Base-by-base conservation (phyloP, 2,329 filamentous ascomycete species). In the Clarireedia monteithiana region DNA sequence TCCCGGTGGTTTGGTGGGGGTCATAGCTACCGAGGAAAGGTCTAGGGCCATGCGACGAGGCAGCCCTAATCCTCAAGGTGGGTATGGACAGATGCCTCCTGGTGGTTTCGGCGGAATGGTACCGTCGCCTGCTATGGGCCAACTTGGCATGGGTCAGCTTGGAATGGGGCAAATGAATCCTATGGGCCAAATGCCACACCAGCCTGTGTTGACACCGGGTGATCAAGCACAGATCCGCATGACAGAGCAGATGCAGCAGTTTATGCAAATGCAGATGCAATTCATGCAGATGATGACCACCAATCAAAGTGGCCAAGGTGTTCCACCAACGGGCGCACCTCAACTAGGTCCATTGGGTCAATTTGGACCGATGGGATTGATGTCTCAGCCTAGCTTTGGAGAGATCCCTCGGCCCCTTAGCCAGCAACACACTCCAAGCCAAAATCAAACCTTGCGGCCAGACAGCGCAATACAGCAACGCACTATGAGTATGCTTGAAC, bases 211-310 rank as follows among this genome's bases (percentile, higher is more conserved):
- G 38, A 80, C 79, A 15, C 75, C 83, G 2, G 81, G 80, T 23
- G 86, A 90, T 59, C 86, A 88, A 68, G 84, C 85, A 27, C 88
- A 92, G 64, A 78, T 91, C 44, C 85, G 91, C 63, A 86, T 94
- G 78, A 86, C 82, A 6, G 86, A 90, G 66, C 87, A 91, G 67
- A 91, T 92, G 88, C 80, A 82, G 55, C 85, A 89, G 65, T 91
- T 92, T 73, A 91, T 92, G 87, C 86, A 91, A 68, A 90, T 94
- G 85, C 90, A 95, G 69, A 91, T 95, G 86, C 88, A 95, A 68
- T 91, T 91, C 72, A 92, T 95, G 86, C 87, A 91, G 66, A 86
- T 90, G 82, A 88, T 89, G 79, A 77, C 73, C 72, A 50, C 50
- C 20, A 59, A 62, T 10, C 60, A 60, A 56, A 57, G 55, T 14